Percentiles rank a stretch among this genome's conserved stretches.
phyloP scores from a whole-genome alignment of 169 alveolate species.

The Plasmodium coatneyi region DNA sequence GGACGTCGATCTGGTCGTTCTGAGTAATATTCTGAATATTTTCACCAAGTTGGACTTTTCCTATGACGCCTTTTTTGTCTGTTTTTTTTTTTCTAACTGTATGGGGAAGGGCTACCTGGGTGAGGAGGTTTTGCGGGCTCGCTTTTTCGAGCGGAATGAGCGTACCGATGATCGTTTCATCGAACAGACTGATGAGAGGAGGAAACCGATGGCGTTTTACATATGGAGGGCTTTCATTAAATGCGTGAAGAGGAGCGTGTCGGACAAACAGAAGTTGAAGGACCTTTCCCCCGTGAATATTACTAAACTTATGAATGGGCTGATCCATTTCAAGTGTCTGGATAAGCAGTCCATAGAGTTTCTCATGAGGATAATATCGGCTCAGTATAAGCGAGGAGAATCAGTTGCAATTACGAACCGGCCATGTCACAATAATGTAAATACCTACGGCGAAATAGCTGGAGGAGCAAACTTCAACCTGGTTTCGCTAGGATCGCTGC shows the following conservation, averaged over 20 bases:
- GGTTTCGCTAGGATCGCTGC: constrained; percentile 8
- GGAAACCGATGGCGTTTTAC: background rate
- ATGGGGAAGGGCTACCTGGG: background rate
- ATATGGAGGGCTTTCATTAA: constrained; percentile 30
- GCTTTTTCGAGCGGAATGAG: background rate
- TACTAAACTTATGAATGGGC: constrained; percentile 25
- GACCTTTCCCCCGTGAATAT: constrained; percentile 31
- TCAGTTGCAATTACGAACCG: background rate
- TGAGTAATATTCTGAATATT: constrained; percentile 38
- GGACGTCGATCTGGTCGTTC: constrained; percentile 20
- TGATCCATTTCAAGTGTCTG: constrained; percentile 17
- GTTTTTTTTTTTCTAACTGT: constrained; percentile 14
- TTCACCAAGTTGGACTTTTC: constrained; percentile 16
- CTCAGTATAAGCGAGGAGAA: background rate
- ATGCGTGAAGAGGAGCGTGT: constrained; percentile 1
- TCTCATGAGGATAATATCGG: constrained; percentile 5
- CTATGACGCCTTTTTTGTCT: constrained; percentile 14
- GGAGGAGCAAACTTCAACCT: constrained; percentile 12
- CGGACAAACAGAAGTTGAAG: background rate
- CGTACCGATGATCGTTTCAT: background rate
- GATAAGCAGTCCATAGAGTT: constrained; percentile 19
- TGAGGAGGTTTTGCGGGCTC: background rate
- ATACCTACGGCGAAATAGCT: background rate
- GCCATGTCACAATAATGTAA: background rate
- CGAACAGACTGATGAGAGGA: background rate